Evolutionary conservation across 2,329 filamentous ascomycete genomes (phyloP), one percentile per base, ranked within the genome.

Genomic region (Epichloe scottii): DNA sequence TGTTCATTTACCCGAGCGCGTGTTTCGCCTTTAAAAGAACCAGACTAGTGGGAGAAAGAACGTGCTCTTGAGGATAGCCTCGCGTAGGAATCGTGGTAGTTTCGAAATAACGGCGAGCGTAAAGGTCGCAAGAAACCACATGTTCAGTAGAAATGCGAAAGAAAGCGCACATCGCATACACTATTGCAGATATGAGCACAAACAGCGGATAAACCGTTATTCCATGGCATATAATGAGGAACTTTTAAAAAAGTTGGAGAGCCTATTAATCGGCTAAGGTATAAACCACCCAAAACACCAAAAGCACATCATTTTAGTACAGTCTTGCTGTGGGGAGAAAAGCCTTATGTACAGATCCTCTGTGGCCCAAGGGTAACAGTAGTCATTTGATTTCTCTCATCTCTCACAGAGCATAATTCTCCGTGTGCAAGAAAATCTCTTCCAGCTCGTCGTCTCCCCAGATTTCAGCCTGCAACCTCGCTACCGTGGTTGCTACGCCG

Each of bases 391-490:
- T 10, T 6, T 30, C 14, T 4, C 19, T 6, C 14, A 5, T 11
- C 35, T 39, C 42, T 46, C 37, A 95, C 55, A 95, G 74, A 48
- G 89, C 87, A 71, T 95, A 96, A 66, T 96, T 96, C 74, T 97
- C 91, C 3, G 90, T 87, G 71, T 96, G 91, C 65, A 96, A 68
- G 66, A 90, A 96, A 50, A 97, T 86, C 76, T 96, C 91, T 63
- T 96, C 90, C 45, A 85, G 78, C 59, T 78, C 77, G 35, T 83
- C 79, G 59, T 89, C 84, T 5, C 78, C 82, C 85, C 88, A 89
- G 47, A 97, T 89, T 66, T 84, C 81, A 26, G 79, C 79, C 74
- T 97, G 91, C 60, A 96, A 70, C 52, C 78, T 72, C 3, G 91
- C 91, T 23, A 95, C 88, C 0, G 87, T 86, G 57, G 81, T 87